Percentiles rank a stretch among this genome's conserved stretches.
Conservation (phyloP, 352 stramenopile genomes). For the Globisporangium megalacanthum region DNA sequence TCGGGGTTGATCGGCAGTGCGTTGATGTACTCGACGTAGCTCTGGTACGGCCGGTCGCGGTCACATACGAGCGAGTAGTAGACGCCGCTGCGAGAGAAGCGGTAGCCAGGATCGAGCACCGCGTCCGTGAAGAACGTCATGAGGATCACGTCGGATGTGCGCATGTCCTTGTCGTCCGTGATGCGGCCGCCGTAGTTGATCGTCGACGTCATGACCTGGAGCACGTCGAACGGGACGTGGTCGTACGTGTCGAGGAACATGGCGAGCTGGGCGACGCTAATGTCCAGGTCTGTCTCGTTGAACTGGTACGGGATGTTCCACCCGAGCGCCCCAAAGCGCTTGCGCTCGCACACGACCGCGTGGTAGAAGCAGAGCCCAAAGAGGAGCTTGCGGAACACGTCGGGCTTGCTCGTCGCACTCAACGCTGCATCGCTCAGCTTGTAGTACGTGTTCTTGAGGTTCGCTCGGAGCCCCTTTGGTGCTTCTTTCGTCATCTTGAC, state of each 20-base stretch:
- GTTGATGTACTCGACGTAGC: conserved; percentile 94
- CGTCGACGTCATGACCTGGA: conserved; percentile 91
- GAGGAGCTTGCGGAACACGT: conserved; percentile 91
- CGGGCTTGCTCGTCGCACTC: conserved; percentile 78
- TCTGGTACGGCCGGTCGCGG: conserved; percentile 50
- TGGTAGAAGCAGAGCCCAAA: conserved; percentile 93
- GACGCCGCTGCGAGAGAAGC: conserved; percentile 74
- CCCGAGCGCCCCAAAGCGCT: conserved; percentile 92
- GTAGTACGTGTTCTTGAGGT: conserved; percentile 93
- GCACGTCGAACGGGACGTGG: conserved; percentile 81
- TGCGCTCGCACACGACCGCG: conserved; percentile 90
- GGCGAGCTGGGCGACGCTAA: conserved; percentile 78
- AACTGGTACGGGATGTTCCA: conserved; percentile 98
- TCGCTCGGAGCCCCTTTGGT: conserved; percentile 90
- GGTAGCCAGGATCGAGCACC: conserved; percentile 73
- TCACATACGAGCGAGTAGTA: conserved; percentile 86
- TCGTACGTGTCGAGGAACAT: conserved; percentile 89
- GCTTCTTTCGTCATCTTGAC: conserved; percentile 98
- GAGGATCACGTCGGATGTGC: conserved; percentile 88
- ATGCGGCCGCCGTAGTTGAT: conserved; percentile 94
- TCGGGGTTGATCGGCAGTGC: conserved; percentile 86
- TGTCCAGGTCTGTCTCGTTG: conserved; percentile 95
- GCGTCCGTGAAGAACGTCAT: conserved; percentile 84
- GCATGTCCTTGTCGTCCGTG: conserved; percentile 93
- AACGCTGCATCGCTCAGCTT: conserved; percentile 90